Evolutionary conservation across 352 stramenopile genomes (phyloP), one percentile per base, ranked within the genome.

Genomic region (Lagenidium giganteum): DNA sequence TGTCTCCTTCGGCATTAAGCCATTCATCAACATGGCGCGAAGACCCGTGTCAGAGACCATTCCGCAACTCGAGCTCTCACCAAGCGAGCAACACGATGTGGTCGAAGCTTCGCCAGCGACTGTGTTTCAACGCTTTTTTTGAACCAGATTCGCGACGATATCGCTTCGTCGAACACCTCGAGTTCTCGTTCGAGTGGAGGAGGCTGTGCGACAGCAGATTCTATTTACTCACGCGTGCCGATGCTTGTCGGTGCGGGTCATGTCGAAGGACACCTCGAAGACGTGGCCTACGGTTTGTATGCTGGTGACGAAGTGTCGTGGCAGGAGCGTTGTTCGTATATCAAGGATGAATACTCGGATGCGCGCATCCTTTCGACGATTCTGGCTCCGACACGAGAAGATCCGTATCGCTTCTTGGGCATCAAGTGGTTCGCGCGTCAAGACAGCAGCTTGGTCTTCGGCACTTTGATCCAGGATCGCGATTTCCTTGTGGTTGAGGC

Each of bases 351-450:
- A 26, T 61, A 76, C 22, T 61, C 70, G 5, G 72, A 81, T 32
- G 46, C 71, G 6, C 53, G 61, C 1, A 58, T 84, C 16, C 38
- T 81, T 18, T 61, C 67, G 4, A 66, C 44, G 27, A 57, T 83
- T 11, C 21, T 59, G 28, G 30, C 47, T 3, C 63, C 71, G 12
- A 67, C 51, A 3, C 21, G 23, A 1, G 31, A 49, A 24, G 61
- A 80, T 13, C 71, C 69, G 24, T 64, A 82, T 31, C 67, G 77
- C 26, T 84, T 66, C 33, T 21, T 84, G 6, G 71, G 68, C 3
- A 53, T 84, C 31, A 82, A 82, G 41, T 82, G 71, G 71, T 46
- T 57, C 8, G 64, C 63, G 0, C 72, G 70, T 36, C 66, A 81
- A 32, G 42, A 68, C 8, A 56, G 67, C 11, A 57, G 36, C 5